Evolutionary conservation across 106 monocot genomes (phyloP), one percentile per base, ranked within the genome.

Genomic region (Dendrobium huoshanense): DNA sequence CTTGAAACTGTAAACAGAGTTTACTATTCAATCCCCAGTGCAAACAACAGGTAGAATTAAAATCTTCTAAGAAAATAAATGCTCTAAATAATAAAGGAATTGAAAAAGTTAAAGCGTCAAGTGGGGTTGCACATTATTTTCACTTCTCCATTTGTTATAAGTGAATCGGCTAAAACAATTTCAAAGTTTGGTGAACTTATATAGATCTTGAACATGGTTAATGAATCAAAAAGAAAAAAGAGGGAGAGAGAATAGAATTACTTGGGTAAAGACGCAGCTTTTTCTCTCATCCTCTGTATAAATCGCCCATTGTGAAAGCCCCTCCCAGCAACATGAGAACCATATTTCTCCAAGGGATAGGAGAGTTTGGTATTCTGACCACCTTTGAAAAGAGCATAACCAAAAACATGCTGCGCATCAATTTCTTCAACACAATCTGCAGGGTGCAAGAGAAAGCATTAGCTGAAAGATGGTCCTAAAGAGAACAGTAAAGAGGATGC

Each of bases 221-320:
- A 61, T 4, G 19, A 61, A 61, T 22, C n/a, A 4, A 61, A 61
- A 54, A 54, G 7, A 16, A 54, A 54, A 54, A 20, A n/a, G 51
- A 13, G 51, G 13, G 51, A 51, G 13, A 76, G n/a, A 49, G 11
- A 4, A 49, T 76, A 67, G n/a, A 56, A 43, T 78, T 92, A 98
- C 97, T 89, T 98, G 44, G 94, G 90, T 31, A 92, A 79, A 65
- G 92, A 84, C 55, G 87, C 82, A 81, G 91, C 90, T 82, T 94
- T 98, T 55, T 88, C 82, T 49, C 97, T 83, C 86, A 98, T 85
- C 84, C 89, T 89, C 54, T 98, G 97, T 78, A 98, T 88, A 79
- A 98, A 98, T 11, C 94, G 83, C 6, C 97, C 94, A 84, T 98
- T 89, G 61, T 94, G 97, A 56, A 98, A 98, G 88, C 97, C 91